Evolutionary conservation across 2,329 filamentous ascomycete species (phyloP).

Genomic region (Colletotrichum somersetense): DNA sequence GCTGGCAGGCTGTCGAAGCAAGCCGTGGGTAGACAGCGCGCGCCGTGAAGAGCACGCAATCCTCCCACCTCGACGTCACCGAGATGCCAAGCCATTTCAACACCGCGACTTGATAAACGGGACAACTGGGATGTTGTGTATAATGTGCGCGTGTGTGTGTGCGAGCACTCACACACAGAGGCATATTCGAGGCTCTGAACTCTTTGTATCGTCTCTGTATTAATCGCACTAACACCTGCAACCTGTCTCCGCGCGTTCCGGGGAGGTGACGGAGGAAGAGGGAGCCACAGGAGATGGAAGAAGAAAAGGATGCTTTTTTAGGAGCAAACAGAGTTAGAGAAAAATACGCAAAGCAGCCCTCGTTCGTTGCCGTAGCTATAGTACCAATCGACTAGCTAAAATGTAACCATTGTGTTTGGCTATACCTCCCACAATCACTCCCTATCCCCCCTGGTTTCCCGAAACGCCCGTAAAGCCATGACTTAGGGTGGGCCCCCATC

Average conservation of each 20-base stretch:
- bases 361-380: constrained; percentile 13
- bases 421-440: not conserved
- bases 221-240: not conserved
- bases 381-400: constrained; percentile 1
- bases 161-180: no score
- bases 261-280: not conserved
- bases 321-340: not conserved
- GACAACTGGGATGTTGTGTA: not conserved
- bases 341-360: not conserved
- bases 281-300: no score
- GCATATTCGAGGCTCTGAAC: not conserved
- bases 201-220: not conserved
- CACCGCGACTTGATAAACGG: not conserved
- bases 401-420: not conserved
- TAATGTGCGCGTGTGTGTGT: not conserved
- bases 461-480: constrained; percentile 27
- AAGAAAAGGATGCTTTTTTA: not conserved
- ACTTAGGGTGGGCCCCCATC: not conserved
- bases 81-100: not conserved
- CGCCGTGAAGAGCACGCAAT: no score
- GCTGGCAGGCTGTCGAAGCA: no score
- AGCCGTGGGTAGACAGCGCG: no score
- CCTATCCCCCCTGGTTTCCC: not conserved
- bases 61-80: not conserved
- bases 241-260: not conserved